Base-by-base conservation (phyloP, 2,329 filamentous ascomycete species). In the Trichoderma polysporum region DNA sequence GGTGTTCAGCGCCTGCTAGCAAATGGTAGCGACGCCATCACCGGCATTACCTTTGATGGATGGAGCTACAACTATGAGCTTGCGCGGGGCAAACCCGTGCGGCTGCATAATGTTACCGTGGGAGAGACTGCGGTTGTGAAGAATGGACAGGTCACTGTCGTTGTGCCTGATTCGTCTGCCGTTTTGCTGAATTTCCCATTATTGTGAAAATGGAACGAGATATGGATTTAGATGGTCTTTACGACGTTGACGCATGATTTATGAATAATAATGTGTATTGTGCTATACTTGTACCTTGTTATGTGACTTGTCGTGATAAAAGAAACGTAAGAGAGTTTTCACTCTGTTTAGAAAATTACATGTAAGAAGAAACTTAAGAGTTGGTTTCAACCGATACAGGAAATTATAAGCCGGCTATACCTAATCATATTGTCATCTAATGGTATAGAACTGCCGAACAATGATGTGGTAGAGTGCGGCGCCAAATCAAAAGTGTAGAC, bases 11-110 rank as follows among this genome's bases (percentile, higher is more conserved):
- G 86, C 29, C 74, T 90, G 35, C 73, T 79, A 57, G 87, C 88
- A 2, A 89, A 88, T 74, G 88, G 88, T 0, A 89, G 85, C 69
- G 86, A 90, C 76, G 87, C 88, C 9, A 83, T 88, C 25, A 84
- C 84, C 0, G 87, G 87, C 0, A 83, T 89, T 50, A 85, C 85
- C 0, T 90, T 83, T 78, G 85, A 89, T 74, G 87, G 86, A 1
- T 82, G 79, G 73, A 89, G 85, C 69, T 90, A 87, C 70, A 86
- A 89, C 71, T 84, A 83, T 67, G 87, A 90, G 74, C 75, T 89
- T 58, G 80, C 84, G 12, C 70, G 78, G 4, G 88, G 87, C 0
- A 77, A 74, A 73, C 85, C 87, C 2, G 84, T 87, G 37, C 73
- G 80, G 66, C 70, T 89, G 74, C 66, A 68, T 0, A 89, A 90